Percentiles rank a stretch among this genome's conserved stretches.
These are phyloP conservation scores for Alternaria brassicicola DNA, from an alignment of 2,329 filamentous ascomycete genomes.

Conservation along the genomic window DNA sequence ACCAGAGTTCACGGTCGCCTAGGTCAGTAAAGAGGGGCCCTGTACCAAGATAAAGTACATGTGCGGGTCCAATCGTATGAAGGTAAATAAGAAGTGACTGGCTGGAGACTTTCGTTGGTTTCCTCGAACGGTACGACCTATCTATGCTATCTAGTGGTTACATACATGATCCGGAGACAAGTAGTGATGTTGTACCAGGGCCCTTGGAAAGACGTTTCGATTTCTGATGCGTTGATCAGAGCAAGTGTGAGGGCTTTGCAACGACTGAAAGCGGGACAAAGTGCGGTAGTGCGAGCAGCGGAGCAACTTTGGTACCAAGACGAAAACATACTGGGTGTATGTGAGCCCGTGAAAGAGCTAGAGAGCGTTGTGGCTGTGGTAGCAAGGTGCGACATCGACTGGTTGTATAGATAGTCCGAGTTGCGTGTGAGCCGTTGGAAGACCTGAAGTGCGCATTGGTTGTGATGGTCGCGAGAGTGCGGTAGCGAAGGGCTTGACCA, in stretches of 20 bases:
- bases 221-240: background rate
- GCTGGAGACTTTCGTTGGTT: background rate
- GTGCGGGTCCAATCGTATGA: background rate
- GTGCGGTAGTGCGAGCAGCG: background rate
- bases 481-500: background rate
- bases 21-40: background rate
- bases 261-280: background rate
- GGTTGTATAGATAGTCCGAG: background rate
- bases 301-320: background rate
- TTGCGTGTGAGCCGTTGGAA: background rate
- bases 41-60: background rate
- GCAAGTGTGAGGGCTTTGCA: background rate
- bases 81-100: background rate
- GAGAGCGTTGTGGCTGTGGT: background rate
- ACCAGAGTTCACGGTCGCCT: background rate
- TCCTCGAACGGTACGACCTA: background rate
- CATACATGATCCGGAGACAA: conserved; percentile 1
- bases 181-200: background rate
- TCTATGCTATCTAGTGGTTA: conserved; percentile 1
- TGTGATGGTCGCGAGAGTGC: background rate
- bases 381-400: background rate
- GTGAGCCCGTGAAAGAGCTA: background rate
- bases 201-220: background rate
- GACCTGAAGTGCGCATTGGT: background rate
- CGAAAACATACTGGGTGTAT: background rate